A percentile compares a stretch with the other conserved stretches of the same genome.
Evolutionary conservation across 805 yeast genomes (phyloP).

Genomic region (Yamadazyma kitorensis): DNA sequence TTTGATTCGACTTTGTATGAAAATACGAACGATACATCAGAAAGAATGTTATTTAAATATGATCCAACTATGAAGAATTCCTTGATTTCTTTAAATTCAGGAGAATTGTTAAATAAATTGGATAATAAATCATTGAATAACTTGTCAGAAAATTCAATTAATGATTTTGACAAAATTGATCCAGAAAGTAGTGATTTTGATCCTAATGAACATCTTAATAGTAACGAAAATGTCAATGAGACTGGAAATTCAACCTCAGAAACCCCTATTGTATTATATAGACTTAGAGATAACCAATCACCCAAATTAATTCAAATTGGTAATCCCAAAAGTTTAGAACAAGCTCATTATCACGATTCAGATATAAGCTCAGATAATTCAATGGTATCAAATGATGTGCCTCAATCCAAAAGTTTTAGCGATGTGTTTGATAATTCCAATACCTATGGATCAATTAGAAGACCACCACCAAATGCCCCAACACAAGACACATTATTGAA

Average conservation of each 20-base stretch:
- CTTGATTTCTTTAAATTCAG: constrained; percentile 14
- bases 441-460: constrained; percentile 6
- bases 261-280: constrained; percentile 6
- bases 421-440: neutral
- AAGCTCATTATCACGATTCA: constrained; percentile 15
- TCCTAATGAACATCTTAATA: too few species aligned
- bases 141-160: constrained; percentile 5
- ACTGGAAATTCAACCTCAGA: neutral
- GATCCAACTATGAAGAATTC: constrained; percentile 1
- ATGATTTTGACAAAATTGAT: too few species aligned
- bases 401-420: neutral
- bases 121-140: constrained; percentile 13
- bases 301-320: constrained; percentile 9
- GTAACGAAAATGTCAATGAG: too few species aligned
- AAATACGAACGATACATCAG: constrained; percentile 7
- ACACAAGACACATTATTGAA: constrained; percentile 14
- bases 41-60: constrained; percentile 2
- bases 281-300: constrained; percentile 4
- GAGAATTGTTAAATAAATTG: constrained; percentile 27
- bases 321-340: constrained; percentile 5
- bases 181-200: too few species aligned
- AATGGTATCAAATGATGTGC: constrained; percentile 7
- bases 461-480: constrained; percentile 16
- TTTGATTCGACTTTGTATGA: neutral
- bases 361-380: constrained; percentile 12